Percentiles rank a stretch among this genome's conserved stretches.
Evolutionary conservation across 1,284 basidiomycete species (phyloP).

Genomic region (Inonotus obliquus): DNA sequence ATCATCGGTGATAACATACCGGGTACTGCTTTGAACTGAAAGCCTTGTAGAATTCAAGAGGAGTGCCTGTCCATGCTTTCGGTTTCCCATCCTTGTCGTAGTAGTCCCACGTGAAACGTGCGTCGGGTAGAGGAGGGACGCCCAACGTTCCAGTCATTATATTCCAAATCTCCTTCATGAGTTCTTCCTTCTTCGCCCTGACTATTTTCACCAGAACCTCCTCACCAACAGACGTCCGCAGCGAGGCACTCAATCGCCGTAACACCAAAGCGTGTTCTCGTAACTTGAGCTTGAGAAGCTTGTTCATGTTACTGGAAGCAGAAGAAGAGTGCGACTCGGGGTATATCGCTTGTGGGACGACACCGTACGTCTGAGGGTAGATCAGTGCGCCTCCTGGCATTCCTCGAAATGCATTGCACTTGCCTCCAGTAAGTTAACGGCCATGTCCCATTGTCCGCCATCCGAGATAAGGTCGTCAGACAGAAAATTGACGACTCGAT

Average conservation of each 20-base stretch:
- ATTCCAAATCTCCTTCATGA: constrained; percentile 84
- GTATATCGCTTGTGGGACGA: constrained; percentile 77
- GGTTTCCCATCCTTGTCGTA: constrained; percentile 80
- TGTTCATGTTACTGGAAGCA: constrained; percentile 69
- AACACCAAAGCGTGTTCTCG: constrained; percentile 87
- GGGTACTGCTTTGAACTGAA: constrained; percentile 54
- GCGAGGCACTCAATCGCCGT: constrained; percentile 53
- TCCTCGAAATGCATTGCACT: constrained; percentile 2
- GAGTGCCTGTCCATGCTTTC: constrained; percentile 73
- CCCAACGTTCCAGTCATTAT: constrained; percentile 85
- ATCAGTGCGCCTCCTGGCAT: neutral
- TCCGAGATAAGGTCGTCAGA: constrained; percentile 80
- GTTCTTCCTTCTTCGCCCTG: constrained; percentile 77
- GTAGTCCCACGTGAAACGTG: constrained; percentile 84
- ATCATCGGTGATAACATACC: constrained; percentile 30
- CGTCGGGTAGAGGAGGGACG: constrained; percentile 70
- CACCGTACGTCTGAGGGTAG: constrained; percentile 63
- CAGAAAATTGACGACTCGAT: constrained; percentile 77
- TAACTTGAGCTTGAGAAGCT: constrained; percentile 82
- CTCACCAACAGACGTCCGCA: constrained; percentile 41
- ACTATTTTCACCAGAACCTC: constrained; percentile 46
- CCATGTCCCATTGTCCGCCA: constrained; percentile 96
- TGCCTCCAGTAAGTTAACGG: constrained; percentile 77
- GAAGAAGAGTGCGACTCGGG: constrained; percentile 87
- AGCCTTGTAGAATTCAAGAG: constrained; percentile 73